phyloP scores from a whole-genome alignment of 2,329 filamentous ascomycete genomes.

The Bisporella sp. region DNA sequence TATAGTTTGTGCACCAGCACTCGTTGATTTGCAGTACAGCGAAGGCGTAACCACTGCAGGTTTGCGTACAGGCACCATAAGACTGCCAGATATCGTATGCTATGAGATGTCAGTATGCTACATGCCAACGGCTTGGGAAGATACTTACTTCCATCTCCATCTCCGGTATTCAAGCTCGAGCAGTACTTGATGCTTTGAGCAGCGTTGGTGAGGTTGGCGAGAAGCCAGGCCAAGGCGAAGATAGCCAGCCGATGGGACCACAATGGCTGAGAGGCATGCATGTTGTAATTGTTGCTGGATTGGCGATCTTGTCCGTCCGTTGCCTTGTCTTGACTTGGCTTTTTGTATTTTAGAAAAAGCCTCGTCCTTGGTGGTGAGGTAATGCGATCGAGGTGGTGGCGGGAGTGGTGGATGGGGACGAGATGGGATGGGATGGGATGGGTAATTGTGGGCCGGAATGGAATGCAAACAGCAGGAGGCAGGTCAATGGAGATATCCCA shows the following conservation, averaged over 20 bases:
- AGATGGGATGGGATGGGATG: too few species aligned
- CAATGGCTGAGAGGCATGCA: neutral
- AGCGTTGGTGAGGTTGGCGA: neutral
- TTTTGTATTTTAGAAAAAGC: too few species aligned
- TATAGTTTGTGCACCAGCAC: constrained; percentile 72
- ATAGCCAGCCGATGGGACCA: neutral
- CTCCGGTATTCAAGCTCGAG: neutral
- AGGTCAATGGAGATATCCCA: neutral
- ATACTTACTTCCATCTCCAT: neutral
- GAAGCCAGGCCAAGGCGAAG: neutral
- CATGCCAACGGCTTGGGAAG: neutral
- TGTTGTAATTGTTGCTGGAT: neutral
- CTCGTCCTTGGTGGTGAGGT: too few species aligned
- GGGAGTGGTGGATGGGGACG: too few species aligned
- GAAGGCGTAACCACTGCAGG: constrained; percentile 57
- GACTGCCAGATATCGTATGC: constrained; percentile 56
- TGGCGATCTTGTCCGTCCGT: too few species aligned
- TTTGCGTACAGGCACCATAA: constrained; percentile 58
- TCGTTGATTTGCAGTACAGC: constrained; percentile 57
- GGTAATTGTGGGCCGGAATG: neutral
- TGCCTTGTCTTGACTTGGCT: too few species aligned
- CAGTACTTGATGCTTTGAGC: neutral
- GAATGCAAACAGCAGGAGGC: neutral
- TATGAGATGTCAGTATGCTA: constrained; percentile 23
- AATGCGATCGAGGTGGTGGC: too few species aligned